Base-by-base conservation (phyloP, 768 basidiomycete species). In the Lanmaoa pseudosensibilis region DNA sequence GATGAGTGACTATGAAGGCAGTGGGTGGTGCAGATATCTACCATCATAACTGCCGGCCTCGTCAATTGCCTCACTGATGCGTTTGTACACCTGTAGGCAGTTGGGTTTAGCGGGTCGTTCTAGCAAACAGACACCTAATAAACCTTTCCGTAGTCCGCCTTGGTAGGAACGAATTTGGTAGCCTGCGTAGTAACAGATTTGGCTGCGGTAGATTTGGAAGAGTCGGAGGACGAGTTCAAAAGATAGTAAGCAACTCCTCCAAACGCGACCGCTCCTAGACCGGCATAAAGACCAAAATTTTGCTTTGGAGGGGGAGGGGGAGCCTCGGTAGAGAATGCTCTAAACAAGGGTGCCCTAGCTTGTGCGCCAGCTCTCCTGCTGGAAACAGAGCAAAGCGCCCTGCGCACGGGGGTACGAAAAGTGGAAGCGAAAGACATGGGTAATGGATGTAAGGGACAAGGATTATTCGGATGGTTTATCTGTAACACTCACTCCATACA, bases 141-240 rank as follows among this genome's bases (percentile, higher is more conserved):
- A 41, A 55, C 90, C 83, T 96, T 94, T 72, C 92, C 89, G 70
- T 95, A 97, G 68, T 97, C 95, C 50, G 85, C 85, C 75, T 88
- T 84, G 38, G 84, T 80, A 21, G 90, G 89, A 13, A 82, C 81
- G 70, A 93, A 87, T 57, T 89, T 88, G 40, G 82, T 77, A 34
- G 79, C 83, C 69, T 87, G 90, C 15, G 79, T 80, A 23, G 77
- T 66, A 15, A 80, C 83, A 8, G 87, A 83, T 68, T 84, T 89
- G 53, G 80, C 67, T 18, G 82, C 79, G 40, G 84, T 80, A 25
- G 74, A 74, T 15, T 77, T 78, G 5, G 78, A 77, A 11, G 79
- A 69, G 48, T 83, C 80, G 33, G 75, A 68, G 19, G 72, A 63
- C 33, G 77, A 78, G 55, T 75, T 74, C 72, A 78, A 83, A 60